phyloP scores from a whole-genome alignment of 257 asterid genomes.

The Nicotiana otophora region DNA sequence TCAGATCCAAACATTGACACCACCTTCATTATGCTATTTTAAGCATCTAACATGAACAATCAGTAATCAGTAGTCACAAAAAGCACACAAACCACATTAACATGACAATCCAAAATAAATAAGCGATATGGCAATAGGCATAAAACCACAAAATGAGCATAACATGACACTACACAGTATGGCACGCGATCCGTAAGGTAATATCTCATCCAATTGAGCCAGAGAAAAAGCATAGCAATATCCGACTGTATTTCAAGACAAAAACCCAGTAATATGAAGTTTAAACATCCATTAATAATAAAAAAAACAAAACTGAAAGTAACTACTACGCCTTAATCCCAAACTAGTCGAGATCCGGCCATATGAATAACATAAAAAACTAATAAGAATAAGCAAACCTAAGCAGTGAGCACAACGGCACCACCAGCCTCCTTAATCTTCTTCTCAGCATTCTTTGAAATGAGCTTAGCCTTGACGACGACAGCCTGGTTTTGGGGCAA shows the following conservation, averaged over 20 bases:
- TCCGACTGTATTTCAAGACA: background rate
- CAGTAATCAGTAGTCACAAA: background rate
- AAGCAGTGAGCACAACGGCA: constrained; percentile 62
- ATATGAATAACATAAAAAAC: constrained; percentile 1
- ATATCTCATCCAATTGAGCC: background rate
- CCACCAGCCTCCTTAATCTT: constrained; percentile 68
- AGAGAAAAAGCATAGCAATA: background rate
- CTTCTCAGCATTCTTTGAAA: constrained; percentile 57
- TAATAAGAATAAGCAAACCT: constrained; percentile 15
- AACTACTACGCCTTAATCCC: background rate
- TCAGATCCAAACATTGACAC: background rate
- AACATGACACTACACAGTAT: background rate
- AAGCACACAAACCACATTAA: background rate
- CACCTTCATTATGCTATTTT: background rate
- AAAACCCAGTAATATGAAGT: background rate
- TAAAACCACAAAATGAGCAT: background rate
- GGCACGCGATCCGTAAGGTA: background rate
- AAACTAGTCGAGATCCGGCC: background rate
- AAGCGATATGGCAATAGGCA: background rate
- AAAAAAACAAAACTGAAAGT: background rate
- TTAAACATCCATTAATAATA: background rate
- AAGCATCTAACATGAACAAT: background rate
- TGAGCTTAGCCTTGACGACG: constrained; percentile 53
- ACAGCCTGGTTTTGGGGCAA: constrained; percentile 38
- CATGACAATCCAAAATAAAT: too few species aligned